Percentiles rank a stretch among this genome's conserved stretches.
Conservation (phyloP, 1,139 yeast species). For the Lipomyces yarrowii region DNA sequence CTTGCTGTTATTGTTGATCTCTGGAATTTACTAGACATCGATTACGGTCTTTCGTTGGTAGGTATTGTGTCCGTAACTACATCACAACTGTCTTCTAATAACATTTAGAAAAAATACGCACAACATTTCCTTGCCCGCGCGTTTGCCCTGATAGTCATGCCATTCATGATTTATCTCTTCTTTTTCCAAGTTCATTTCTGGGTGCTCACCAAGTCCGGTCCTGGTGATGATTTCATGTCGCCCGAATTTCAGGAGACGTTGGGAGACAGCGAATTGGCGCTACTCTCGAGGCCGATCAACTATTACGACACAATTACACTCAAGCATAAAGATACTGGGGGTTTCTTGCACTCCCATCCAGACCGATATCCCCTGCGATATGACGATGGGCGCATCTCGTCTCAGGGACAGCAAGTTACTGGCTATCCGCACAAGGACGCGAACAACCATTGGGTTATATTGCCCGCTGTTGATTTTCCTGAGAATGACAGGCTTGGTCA, state of each 20-base stretch:
- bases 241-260: conserved; percentile 91
- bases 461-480: conserved; percentile 60
- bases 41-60: conserved; percentile 64
- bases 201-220: conserved; percentile 81
- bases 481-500: conserved; percentile 47
- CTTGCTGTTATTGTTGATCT: conserved; percentile 80
- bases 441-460: conserved; percentile 84
- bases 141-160: conserved; percentile 71
- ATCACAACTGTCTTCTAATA: not conserved
- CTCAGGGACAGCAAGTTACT: conserved; percentile 94
- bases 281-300: conserved; percentile 68
- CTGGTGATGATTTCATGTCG: conserved; percentile 94
- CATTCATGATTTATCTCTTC: conserved; percentile 78
- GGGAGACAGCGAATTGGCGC: conserved; percentile 77
- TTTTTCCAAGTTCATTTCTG: conserved; percentile 95
- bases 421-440: conserved; percentile 61
- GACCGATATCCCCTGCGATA: conserved; percentile 82
- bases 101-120: conserved; percentile 45
- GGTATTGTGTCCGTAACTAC: not conserved
- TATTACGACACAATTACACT: conserved; percentile 77
- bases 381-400: conserved; percentile 94
- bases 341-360: conserved; percentile 78
- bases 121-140: conserved; percentile 80
- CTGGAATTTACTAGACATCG: conserved; percentile 80
- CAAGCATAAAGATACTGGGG: conserved; percentile 73